phyloP scores from a whole-genome alignment of 352 stramenopile species.

The Pythium apleroticum region DNA sequence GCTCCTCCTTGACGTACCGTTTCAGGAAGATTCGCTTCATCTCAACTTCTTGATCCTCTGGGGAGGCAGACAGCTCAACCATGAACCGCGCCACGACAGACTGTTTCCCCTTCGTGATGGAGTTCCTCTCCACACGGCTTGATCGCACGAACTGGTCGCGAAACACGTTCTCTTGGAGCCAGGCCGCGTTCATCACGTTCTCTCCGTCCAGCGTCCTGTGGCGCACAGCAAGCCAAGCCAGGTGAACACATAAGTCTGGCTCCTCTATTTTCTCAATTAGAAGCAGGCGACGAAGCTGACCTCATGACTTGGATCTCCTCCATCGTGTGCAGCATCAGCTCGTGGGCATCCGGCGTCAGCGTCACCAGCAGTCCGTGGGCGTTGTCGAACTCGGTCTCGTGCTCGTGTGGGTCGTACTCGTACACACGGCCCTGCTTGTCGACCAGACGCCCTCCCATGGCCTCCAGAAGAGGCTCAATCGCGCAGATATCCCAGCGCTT shows the following conservation, averaged over 20 bases:
- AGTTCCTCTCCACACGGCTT: constrained; percentile 31
- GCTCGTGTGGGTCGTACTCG: constrained; percentile 51
- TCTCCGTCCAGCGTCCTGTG: constrained; percentile 46
- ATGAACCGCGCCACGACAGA: constrained; percentile 45
- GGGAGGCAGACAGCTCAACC: constrained; percentile 25
- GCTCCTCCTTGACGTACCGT: constrained; percentile 54
- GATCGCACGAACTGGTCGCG: constrained; percentile 14
- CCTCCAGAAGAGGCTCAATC: constrained; percentile 62
- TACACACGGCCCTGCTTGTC: constrained; percentile 62
- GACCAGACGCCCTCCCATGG: constrained; percentile 52
- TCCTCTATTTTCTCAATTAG: constrained; percentile 25
- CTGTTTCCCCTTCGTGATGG: constrained; percentile 54
- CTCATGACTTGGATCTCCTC: constrained; percentile 51
- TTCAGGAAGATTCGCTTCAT: constrained; percentile 59
- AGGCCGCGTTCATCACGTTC: constrained; percentile 40
- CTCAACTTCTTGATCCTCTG: not conserved
- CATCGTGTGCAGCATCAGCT: constrained; percentile 44
- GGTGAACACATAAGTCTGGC: constrained; percentile 3
- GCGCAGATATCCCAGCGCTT: constrained; percentile 83
- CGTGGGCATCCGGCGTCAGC: constrained; percentile 37
- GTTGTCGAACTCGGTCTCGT: constrained; percentile 64
- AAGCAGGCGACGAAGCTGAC: constrained; percentile 40
- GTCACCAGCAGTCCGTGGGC: constrained; percentile 52
- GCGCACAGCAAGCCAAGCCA: not conserved
- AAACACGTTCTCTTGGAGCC: constrained; percentile 45